phyloP scores from a whole-genome alignment of 176 grass and related monocot genomes.

The Stipa capillata region DNA sequence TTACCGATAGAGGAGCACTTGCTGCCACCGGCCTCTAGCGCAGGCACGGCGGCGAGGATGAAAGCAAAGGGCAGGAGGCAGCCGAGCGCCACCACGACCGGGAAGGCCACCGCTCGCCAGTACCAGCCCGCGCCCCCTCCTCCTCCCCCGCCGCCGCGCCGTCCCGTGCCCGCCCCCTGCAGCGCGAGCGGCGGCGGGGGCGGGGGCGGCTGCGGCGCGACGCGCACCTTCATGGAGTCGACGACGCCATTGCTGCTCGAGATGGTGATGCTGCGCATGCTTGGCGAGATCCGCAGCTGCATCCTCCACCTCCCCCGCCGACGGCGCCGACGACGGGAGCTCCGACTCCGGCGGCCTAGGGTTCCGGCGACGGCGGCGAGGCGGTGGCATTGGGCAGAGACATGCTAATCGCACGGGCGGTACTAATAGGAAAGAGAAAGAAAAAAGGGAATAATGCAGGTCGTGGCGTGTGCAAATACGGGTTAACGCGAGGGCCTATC shows the following conservation, averaged over 20 bases:
- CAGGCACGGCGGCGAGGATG: slow-evolving; percentile 76
- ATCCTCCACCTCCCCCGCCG: slow-evolving; percentile 64
- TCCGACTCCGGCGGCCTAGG: slow-evolving; percentile 43
- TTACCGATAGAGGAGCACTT: slow-evolving; percentile 92
- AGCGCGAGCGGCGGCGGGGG: slow-evolving; percentile 40
- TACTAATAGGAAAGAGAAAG: slow-evolving; percentile 24
- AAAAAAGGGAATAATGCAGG: slow-evolving; percentile 11
- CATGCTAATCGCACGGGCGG: slow-evolving; percentile 48
- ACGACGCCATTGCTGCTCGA: slow-evolving; percentile 92
- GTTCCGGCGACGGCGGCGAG: slow-evolving; percentile 53
- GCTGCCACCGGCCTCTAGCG: slow-evolving; percentile 69
- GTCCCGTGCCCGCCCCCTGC: neutral
- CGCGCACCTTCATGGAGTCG: slow-evolving; percentile 94
- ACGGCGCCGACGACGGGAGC: slow-evolving; percentile 41
- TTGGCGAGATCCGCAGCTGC: slow-evolving; percentile 99
- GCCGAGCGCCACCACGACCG: slow-evolving; percentile 50
- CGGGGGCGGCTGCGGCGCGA: slow-evolving; percentile 63
- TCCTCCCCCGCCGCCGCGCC: slow-evolving; percentile 23
- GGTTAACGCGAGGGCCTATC: neutral
- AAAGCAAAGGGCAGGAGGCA: slow-evolving; percentile 79
- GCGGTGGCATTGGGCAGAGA: slow-evolving; percentile 51
- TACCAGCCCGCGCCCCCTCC: slow-evolving; percentile 26
- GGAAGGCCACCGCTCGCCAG: slow-evolving; percentile 40
- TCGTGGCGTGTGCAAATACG: slow-evolving; percentile 21
- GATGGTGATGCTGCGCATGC: slow-evolving; percentile 99